Base-by-base conservation (phyloP, 2,329 filamentous ascomycete species). In the Stagonosporopsis tanaceti region DNA sequence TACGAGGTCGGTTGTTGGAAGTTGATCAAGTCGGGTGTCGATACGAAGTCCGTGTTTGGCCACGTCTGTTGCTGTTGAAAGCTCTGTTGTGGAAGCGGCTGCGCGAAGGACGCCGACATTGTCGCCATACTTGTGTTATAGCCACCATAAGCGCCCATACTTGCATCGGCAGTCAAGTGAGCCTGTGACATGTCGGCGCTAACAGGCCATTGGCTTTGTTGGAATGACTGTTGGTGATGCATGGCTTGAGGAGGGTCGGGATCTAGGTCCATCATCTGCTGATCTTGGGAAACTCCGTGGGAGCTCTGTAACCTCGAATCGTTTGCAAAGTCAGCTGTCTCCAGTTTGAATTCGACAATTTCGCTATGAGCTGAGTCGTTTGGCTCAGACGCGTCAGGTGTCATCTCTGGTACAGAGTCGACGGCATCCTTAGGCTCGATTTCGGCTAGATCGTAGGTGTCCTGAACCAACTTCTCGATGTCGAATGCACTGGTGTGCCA, bases 371-470 rank as follows among this genome's bases (percentile, higher is more conserved):
- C 60, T n/a, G 63, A 61, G 44, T 72, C 69, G 22, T 57, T 64
- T 11, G 65, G 52, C 25, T 75, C 72, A 1, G 62, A 55, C 6
- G 64, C 53, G 27, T 73, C 71, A 17, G 66, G 58, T 1, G 68
- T 63, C 25, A 64, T 50, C 39, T 72, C 70, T 28, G 59, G 60
- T 3, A 62, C 61, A n/a, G 62, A 51, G 46, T 73, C 70, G 35
- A 66, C 37, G n/a, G 59, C 52, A 15, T 73, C 71, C 35, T 67
- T 67, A 2, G 67, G 63, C 37, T 74, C 73, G 30, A 73, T 71
- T 40, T 74, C 72, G 11, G 73, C 85, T 53, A 85, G 75, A 28
- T 85, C 83, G 66, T 86, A 87, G 4, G 86, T 87, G 50, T 85
- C 78, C 50, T 81, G 79, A 12, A 86, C 84, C 41, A 89, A 80